Conservation (phyloP, 352 stramenopile species). For the Nothophytophthora sp. region DNA sequence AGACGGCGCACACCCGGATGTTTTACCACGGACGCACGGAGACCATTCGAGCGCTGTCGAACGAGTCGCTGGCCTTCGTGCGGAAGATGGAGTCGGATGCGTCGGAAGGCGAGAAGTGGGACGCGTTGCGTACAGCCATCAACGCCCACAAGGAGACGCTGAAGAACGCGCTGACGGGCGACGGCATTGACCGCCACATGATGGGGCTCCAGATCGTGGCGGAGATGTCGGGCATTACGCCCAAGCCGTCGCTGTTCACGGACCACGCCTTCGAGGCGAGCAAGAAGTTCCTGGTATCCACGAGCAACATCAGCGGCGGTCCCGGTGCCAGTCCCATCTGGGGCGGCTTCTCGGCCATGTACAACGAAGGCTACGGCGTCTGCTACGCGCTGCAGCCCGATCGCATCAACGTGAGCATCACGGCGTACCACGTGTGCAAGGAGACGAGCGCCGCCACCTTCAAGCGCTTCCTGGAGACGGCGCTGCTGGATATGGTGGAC, state of each 20-base stretch:
- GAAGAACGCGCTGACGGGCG: slow-evolving; percentile 75
- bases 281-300: slow-evolving; percentile 96
- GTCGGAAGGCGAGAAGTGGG: slow-evolving; percentile 72
- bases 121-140: slow-evolving; percentile 90
- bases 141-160: slow-evolving; percentile 92
- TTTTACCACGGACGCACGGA: slow-evolving; percentile 98
- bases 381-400: slow-evolving; percentile 96
- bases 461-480: slow-evolving; percentile 92
- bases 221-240: slow-evolving; percentile 88
- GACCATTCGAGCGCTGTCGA: slow-evolving; percentile 89
- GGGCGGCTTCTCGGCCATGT: slow-evolving; percentile 96
- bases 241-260: slow-evolving; percentile 91
- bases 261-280: slow-evolving; percentile 93
- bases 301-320: slow-evolving; percentile 95
- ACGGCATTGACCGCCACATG: slow-evolving; percentile 96
- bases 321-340: slow-evolving; percentile 95
- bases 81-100: slow-evolving; percentile 87
- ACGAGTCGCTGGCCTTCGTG: slow-evolving; percentile 90
- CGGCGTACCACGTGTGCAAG: slow-evolving; percentile 81
- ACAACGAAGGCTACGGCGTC: slow-evolving; percentile 94
- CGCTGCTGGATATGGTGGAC: slow-evolving; percentile 95
- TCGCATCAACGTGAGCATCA: slow-evolving; percentile 96
- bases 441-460: slow-evolving; percentile 85
- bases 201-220: slow-evolving; percentile 96
- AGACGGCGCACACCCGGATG: slow-evolving; percentile 96